Base-by-base conservation (phyloP, 441 rosid species). In the Hypseocharis bilobata region DNA sequence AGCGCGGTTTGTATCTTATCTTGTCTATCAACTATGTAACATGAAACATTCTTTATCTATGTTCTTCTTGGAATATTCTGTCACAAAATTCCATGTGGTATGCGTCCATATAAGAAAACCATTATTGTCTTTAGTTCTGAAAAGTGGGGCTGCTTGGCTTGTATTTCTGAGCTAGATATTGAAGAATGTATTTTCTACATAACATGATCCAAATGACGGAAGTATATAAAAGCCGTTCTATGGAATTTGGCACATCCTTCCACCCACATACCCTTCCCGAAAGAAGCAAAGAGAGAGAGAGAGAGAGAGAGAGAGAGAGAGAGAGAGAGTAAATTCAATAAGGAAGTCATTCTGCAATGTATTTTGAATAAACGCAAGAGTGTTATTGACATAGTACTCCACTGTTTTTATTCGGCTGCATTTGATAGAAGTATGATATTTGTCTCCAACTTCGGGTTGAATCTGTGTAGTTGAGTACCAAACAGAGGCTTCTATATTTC, bases 1-100 rank as follows among this genome's bases (percentile, higher is more conserved):
- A 91, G 83, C 77, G 99, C 96, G 81, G 99, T 93, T 74, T 36
- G 93, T 84, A 54, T 54, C 38, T 51, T 26, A 22, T 62, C 68
- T 62, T 60, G 75, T 1, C 30, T 23, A 20, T 60, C 14, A 60
- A 61, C 16, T 62, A 23, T 36, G 10, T 30, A 20, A n/a, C 59
- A 19, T 1, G 13, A 22, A 22, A 54, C 29, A 17, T 67, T 40
- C 13, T 30, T 3, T 34, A 60, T 16, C 44, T 28, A 14, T 62
- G 56, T 45, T 56, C 44, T 51, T 25, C n/a, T n/a, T n/a, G n/a
- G 8, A 11, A 19, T n/a, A 5, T 49, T 29, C 17, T 32, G 70
- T 56, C 58, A 55, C 49, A 38, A 30, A 38, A 57, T 32, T 34
- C 69, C 49, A 11, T 20, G 65, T 44, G 20, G 3, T 25, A 56